phyloP scores from a whole-genome alignment of 129 eudicot genomes.

The Artemisia argyi region DNA sequence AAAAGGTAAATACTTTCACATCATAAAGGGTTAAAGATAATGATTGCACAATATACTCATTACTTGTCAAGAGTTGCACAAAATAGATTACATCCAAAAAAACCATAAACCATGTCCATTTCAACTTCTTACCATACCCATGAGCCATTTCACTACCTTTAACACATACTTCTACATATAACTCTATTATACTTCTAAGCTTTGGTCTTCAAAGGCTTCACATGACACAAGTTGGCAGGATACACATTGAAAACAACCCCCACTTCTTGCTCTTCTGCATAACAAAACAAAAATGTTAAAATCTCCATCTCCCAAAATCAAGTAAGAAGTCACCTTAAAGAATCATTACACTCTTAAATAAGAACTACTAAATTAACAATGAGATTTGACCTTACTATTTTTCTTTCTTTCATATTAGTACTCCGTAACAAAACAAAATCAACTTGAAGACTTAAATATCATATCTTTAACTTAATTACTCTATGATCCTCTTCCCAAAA shows the following conservation, averaged over 20 bases:
- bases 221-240: slow-evolving; percentile 60
- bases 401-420: not conserved
- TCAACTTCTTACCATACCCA: slow-evolving; percentile 12
- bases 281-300: slow-evolving; percentile 17
- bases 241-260: slow-evolving; percentile 84
- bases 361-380: not conserved
- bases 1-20: not conserved
- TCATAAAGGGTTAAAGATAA: slow-evolving; percentile 5
- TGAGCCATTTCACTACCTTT: slow-evolving; percentile 24
- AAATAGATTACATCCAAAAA: slow-evolving; percentile 24
- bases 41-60: slow-evolving; percentile 27
- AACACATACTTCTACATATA: not conserved
- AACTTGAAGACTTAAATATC: not conserved
- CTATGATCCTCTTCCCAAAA: not conserved
- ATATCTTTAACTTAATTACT: not conserved
- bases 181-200: slow-evolving; percentile 17
- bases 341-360: not conserved
- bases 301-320: slow-evolving; percentile 14
- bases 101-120: slow-evolving; percentile 9
- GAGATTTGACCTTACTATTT: slow-evolving; percentile 12
- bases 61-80: slow-evolving; percentile 23
- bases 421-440: slow-evolving; percentile 6
- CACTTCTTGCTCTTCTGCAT: slow-evolving; percentile 71
- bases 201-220: slow-evolving; percentile 20
- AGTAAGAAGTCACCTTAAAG: not conserved